Conservation (phyloP, 441 rosid species). For the Syzygium syzygioides region DNA sequence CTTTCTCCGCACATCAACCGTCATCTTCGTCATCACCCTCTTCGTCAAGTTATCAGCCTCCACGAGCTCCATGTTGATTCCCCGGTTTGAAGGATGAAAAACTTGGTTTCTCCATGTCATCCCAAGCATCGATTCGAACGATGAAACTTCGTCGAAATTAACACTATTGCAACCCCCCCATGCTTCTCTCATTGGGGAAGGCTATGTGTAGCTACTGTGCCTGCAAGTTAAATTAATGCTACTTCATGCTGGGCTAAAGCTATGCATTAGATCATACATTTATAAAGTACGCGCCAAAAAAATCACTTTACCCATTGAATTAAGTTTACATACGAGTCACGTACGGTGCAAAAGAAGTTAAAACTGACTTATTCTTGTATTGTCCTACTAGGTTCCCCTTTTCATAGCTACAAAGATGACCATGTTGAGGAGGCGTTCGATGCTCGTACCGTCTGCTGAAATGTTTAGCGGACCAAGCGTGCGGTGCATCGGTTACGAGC, state of each 20-base stretch:
- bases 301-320: background rate
- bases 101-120: background rate
- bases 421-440: background rate
- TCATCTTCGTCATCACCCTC: background rate
- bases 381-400: constrained; percentile 12
- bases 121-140: background rate
- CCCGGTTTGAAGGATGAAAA: background rate
- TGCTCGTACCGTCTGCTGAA: constrained; percentile 19
- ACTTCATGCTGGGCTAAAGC: background rate
- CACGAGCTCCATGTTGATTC: background rate
- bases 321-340: background rate
- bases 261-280: background rate
- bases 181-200: background rate
- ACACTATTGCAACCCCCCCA: background rate
- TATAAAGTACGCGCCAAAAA: background rate
- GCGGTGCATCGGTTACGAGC: constrained; percentile 22
- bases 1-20: background rate
- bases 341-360: background rate
- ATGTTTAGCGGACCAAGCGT: constrained; percentile 16
- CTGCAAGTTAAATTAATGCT: background rate
- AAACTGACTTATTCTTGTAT: background rate
- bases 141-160: background rate
- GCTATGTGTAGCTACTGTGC: background rate
- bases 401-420: constrained; percentile 23
- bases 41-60: background rate